These are phyloP conservation scores for Herpotrichia juniperi DNA, from an alignment of 2,329 filamentous ascomycete genomes.

Conservation along the genomic window DNA sequence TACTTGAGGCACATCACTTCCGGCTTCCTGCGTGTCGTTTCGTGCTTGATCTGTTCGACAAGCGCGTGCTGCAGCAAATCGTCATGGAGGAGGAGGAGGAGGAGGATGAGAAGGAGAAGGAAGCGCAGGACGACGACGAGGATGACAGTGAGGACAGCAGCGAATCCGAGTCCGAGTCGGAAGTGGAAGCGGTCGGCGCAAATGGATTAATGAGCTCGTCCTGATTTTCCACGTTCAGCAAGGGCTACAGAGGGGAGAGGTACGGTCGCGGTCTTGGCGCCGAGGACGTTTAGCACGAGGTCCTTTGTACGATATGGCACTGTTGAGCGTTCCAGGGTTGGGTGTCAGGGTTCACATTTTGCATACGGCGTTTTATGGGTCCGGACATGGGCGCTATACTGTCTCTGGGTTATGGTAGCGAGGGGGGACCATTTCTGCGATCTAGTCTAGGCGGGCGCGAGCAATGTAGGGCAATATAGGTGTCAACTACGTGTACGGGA, in stretches of 20 bases:
- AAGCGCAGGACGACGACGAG: slow-evolving; percentile 56
- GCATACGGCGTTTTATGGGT: slow-evolving; percentile 26
- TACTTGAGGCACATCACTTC: slow-evolving; percentile 90
- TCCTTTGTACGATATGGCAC: slow-evolving; percentile 29
- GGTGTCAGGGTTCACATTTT: slow-evolving; percentile 17
- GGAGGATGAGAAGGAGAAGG: slow-evolving; percentile 44
- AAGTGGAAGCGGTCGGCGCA: slow-evolving; percentile 22
- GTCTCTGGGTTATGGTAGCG: slow-evolving; percentile 18
- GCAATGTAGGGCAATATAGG: not conserved
- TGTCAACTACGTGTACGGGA: not conserved
- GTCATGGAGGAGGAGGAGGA: slow-evolving; percentile 75
- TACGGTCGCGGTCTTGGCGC: slow-evolving; percentile 21
- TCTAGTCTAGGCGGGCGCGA: not conserved
- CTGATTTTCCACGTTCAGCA: too few relatives aligned
- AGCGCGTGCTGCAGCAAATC: slow-evolving; percentile 81
- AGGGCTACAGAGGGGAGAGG: too few relatives aligned
- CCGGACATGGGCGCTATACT: not conserved
- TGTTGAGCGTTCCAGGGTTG: slow-evolving; percentile 15
- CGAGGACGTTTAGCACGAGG: slow-evolving; percentile 18
- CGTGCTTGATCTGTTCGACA: slow-evolving; percentile 93
- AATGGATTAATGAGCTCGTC: slow-evolving; percentile 21
- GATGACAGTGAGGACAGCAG: slow-evolving; percentile 43
- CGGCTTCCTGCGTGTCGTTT: slow-evolving; percentile 85
- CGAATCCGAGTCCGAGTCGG: slow-evolving; percentile 40
- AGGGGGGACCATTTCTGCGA: slow-evolving; percentile 5